Base-by-base conservation (phyloP, 345 rosid species). In the Camelina neglecta region DNA sequence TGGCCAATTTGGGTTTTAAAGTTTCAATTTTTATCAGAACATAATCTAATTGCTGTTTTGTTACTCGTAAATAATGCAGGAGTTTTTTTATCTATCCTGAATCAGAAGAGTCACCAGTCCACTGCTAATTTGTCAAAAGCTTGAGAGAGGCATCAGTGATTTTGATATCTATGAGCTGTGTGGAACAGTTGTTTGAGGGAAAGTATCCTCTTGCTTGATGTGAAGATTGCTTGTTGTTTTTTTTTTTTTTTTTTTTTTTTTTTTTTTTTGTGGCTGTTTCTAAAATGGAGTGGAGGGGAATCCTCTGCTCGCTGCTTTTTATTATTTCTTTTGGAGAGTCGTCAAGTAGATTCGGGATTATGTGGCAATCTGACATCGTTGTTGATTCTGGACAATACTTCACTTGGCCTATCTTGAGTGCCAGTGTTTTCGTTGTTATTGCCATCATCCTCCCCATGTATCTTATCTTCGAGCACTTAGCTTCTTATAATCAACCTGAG, bases 401-500 rank as follows among this genome's bases (percentile, higher is more conserved):
- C 74, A 89, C 82, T 79, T 92, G 97, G 97, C 90, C 99, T 20
- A 79, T 90, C 79, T 86, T 89, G 70, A 95, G 86, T 84, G 97
- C 99, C 23, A 84, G 97, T 81, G 77, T 95, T 65, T 95, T 92
- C 45, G 97, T 92, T 7, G 69, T 86, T 42, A 82, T 87, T 69
- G 97, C 97, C 33, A 84, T 95, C 69, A 75, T 87, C 67, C 91
- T 95, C 75, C 87, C 99, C 66, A 88, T 86, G 87, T 92, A 90
- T 81, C 97, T 95, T 38, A 88, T 89, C 78, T 83, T 92, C 26
- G 96, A 95, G 87, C 99, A 95, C 76, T 69, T 95, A 60, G 93
- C 97, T 73, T 79, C 93, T 71, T 95, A 95, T 78, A 89, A 95
- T 80, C 95, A 92, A 79, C 99, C 99, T 13, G 97, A 95, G 97